Evolutionary conservation across 2,329 filamentous ascomycete genomes (phyloP), one percentile per base, ranked within the genome.

Genomic region (Phialophora tarda): DNA sequence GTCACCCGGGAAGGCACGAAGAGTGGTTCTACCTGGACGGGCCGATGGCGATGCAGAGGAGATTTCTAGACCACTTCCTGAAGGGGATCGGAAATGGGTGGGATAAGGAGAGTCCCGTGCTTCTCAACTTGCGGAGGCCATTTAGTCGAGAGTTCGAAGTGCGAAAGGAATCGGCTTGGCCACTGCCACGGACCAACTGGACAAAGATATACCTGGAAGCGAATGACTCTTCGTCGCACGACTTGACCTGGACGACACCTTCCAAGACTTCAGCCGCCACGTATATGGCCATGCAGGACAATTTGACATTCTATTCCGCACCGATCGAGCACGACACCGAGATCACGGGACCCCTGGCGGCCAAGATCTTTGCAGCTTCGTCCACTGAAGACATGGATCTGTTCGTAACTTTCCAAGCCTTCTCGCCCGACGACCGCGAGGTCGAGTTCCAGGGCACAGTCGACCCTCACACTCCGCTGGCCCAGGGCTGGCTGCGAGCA

Each of bases 21-120:
- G 79, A 91, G 1, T 89, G 89, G 0, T 91, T 91, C 74, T 92
- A 91, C 77, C 90, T 91, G 74, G 76, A 83, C 1, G 85, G 90
- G 53, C 88, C 91, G 69, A 88, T 90, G 0, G 86, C 89, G 65
- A 71, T 91, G 0, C 89, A 91, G 72, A 82, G 81, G 53, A 86
- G 84, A 70, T 91, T 92, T 74, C 78, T 91, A 0, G 87, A 91
- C 66, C 88, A 89, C 0, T 92, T 91, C 73, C 81, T 91, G 44
- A 91, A 91, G 71, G 86, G 82, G 1, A 82, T 90, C 0, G 89
- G 91, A 70, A 67, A 64, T 23, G 65, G 65, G 4, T 64, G 61
- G 65, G 65, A 63, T 6, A 57, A 57, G 14, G 47, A 64, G 24
- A 17, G 38, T 26, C 65, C 61, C 10, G 65, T 67, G 7, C 55